Conservation (phyloP, 257 asterid genomes). For the Cordia subcordata region DNA sequence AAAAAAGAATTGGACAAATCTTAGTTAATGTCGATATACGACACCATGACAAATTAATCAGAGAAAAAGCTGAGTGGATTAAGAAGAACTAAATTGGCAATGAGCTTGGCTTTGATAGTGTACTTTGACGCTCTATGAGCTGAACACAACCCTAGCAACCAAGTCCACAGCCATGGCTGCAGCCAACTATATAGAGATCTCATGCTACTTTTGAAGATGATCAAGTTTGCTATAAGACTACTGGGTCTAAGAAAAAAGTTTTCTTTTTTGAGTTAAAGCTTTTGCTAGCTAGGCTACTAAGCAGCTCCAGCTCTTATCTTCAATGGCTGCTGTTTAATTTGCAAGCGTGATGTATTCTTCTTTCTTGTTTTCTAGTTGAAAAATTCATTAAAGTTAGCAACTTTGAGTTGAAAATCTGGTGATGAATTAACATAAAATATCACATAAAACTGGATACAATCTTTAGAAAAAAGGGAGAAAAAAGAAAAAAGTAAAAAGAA, state of each 20-base stretch:
- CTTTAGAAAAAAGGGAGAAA: no score
- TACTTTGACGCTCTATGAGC: no score
- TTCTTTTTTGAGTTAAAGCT: neutral
- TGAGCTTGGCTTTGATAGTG: no score
- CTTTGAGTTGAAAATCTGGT: neutral
- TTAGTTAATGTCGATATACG: no score
- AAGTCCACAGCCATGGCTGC: neutral
- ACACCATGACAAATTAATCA: slow-evolving; percentile 13
- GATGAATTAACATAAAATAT: slow-evolving; percentile 17
- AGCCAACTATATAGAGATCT: neutral
- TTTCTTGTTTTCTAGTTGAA: no score
- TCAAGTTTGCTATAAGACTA: slow-evolving; percentile 1
- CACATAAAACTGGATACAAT: neutral
- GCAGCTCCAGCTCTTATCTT: no score
- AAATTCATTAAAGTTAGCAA: neutral
- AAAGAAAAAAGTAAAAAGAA: neutral
- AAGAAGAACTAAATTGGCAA: slow-evolving; percentile 25
- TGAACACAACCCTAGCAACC: slow-evolving; percentile 22
- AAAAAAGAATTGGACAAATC: no score
- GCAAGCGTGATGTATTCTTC: no score
- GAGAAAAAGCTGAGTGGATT: slow-evolving; percentile 13
- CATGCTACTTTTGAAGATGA: neutral
- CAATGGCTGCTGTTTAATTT: no score
- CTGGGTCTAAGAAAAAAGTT: neutral
- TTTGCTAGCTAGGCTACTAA: no score